Percentiles rank a stretch among this genome's conserved stretches.
phyloP scores from a whole-genome alignment of 495 filamentous ascomycete genomes.

The Xeromyces bisporus region DNA sequence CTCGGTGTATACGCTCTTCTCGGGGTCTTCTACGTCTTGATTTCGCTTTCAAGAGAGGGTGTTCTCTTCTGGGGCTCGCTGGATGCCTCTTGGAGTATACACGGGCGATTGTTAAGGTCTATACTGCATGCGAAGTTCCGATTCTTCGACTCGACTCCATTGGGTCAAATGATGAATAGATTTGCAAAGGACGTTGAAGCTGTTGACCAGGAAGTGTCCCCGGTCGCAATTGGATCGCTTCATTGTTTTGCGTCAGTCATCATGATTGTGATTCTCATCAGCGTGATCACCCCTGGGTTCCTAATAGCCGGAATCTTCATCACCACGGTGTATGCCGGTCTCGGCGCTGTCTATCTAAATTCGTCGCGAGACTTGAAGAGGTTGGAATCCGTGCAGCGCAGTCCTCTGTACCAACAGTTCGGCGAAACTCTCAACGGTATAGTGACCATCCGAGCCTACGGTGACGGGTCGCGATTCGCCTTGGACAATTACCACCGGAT shows the following conservation, averaged over 20 bases:
- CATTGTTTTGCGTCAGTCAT: slow-evolving; percentile 55
- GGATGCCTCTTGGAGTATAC: slow-evolving; percentile 71
- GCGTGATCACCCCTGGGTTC: slow-evolving; percentile 82
- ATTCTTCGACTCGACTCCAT: slow-evolving; percentile 94
- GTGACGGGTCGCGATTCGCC: slow-evolving; percentile 84
- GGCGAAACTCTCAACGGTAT: slow-evolving; percentile 91
- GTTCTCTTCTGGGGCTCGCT: slow-evolving; percentile 88
- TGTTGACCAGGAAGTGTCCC: slow-evolving; percentile 89
- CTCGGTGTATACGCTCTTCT: slow-evolving; percentile 67
- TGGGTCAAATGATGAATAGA: slow-evolving; percentile 94
- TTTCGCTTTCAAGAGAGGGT: slow-evolving; percentile 64
- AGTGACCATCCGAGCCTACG: slow-evolving; percentile 95
- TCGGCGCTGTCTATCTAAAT: slow-evolving; percentile 77
- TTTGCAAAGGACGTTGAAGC: slow-evolving; percentile 97
- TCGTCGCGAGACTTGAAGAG: slow-evolving; percentile 89
- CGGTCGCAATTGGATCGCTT: slow-evolving; percentile 65
- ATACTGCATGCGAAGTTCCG: slow-evolving; percentile 83
- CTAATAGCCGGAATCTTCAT: slow-evolving; percentile 79
- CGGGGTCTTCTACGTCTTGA: slow-evolving; percentile 50
- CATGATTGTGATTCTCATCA: slow-evolving; percentile 84
- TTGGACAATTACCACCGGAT: slow-evolving; percentile 81
- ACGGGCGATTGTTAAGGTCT: slow-evolving; percentile 57
- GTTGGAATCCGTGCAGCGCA: slow-evolving; percentile 83
- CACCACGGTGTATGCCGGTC: slow-evolving; percentile 58
- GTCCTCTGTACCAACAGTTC: slow-evolving; percentile 95